Conservation (phyloP, 164 flowering plant genomes). For the Akebia trifoliata region DNA sequence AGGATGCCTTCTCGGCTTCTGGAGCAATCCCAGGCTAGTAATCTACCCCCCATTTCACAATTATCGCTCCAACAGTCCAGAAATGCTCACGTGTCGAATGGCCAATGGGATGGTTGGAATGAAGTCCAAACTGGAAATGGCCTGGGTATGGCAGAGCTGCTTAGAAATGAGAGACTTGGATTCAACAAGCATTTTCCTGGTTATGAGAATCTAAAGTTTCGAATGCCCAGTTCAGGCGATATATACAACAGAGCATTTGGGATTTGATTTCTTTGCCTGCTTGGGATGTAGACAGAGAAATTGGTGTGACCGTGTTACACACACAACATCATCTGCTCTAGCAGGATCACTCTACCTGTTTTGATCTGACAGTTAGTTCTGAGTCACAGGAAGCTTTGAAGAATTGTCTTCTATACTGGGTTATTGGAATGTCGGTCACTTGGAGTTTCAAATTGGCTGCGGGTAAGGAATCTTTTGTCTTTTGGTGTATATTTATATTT, state of each 20-base stretch:
- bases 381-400: too few species aligned
- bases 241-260: constrained; percentile 69
- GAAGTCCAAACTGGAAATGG: constrained; percentile 47
- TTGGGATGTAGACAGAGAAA: too few species aligned
- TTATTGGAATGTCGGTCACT: too few species aligned
- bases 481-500: too few species aligned
- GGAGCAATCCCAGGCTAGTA: constrained; percentile 50
- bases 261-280: constrained; percentile 41
- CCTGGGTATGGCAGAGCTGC: constrained; percentile 43
- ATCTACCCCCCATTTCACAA: constrained; percentile 45
- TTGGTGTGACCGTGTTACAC: too few species aligned
- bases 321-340: too few species aligned
- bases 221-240: constrained; percentile 56
- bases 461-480: too few species aligned
- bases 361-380: too few species aligned
- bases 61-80: constrained; percentile 53
- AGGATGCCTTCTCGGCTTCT: constrained; percentile 39
- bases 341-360: too few species aligned
- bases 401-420: too few species aligned
- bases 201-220: constrained; percentile 54
- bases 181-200: constrained; percentile 40
- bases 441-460: too few species aligned
- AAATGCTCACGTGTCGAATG: constrained; percentile 47
- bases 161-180: constrained; percentile 63
- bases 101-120: constrained; percentile 74